These are phyloP conservation scores for Rhizophagus sp. DNA, from an alignment of 192 early-diverging fungal genomes.

Conservation along the genomic window DNA sequence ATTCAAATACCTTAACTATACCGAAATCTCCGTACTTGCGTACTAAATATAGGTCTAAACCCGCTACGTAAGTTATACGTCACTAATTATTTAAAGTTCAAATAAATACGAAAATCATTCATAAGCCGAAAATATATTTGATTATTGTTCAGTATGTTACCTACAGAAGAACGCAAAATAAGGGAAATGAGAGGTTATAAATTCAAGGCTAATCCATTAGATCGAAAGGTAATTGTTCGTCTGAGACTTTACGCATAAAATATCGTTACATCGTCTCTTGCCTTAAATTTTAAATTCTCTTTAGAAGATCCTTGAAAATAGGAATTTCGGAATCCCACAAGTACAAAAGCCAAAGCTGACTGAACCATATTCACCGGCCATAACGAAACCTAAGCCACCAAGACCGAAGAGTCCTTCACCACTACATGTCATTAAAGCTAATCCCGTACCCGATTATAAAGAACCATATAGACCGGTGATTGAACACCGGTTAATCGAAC, in stretches of 20 bases:
- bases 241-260: neutral
- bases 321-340: neutral
- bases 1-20: neutral
- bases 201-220: slow-evolving; percentile 3
- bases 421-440: neutral
- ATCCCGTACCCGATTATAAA: slow-evolving; percentile 1
- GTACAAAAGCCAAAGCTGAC: neutral
- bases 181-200: neutral
- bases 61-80: neutral
- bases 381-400: slow-evolving; percentile 3
- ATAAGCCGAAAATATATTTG: neutral
- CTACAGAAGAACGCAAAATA: slow-evolving; percentile 6
- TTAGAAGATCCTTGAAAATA: slow-evolving; percentile 8
- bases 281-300: neutral
- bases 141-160: neutral
- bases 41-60: neutral
- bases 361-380: neutral
- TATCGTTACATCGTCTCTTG: neutral
- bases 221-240: neutral
- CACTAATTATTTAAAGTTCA: neutral
- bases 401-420: neutral
- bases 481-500: neutral
- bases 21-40: neutral
- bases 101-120: neutral
- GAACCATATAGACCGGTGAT: slow-evolving; percentile 6